Evolutionary conservation across 1,139 yeast genomes (phyloP).

Genomic region (Zygoascus meyerae): DNA sequence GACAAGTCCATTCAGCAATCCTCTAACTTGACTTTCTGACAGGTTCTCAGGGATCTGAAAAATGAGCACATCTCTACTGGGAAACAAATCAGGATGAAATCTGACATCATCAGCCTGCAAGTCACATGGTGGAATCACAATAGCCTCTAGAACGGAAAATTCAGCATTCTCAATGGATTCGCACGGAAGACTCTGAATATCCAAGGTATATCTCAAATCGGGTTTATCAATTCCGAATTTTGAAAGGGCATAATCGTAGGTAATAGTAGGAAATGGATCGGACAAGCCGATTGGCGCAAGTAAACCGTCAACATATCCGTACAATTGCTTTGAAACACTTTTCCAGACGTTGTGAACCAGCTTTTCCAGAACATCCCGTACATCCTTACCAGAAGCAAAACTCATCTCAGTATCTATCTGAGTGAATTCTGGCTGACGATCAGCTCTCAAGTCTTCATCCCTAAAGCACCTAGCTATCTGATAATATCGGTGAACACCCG

Average conservation of each 20-base stretch:
- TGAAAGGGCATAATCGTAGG: conserved; percentile 64
- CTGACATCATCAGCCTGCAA: conserved; percentile 36
- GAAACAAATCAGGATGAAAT: conserved; percentile 42
- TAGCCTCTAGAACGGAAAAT: conserved; percentile 66
- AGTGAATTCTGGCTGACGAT: conserved; percentile 96
- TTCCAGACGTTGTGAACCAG: conserved; percentile 56
- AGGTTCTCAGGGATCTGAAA: conserved; percentile 2
- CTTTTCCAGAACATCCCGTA: conserved; percentile 57
- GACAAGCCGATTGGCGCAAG: conserved; percentile 4
- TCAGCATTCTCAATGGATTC: conserved; percentile 37
- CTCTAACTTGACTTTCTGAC: not conserved
- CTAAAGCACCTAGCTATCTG: conserved; percentile 93
- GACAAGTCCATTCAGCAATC: conserved; percentile 34
- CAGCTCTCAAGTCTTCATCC: conserved; percentile 91
- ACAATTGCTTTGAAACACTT: conserved; percentile 40
- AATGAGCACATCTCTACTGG: conserved; percentile 52
- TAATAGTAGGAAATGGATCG: conserved; percentile 39
- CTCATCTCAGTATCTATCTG: conserved; percentile 94
- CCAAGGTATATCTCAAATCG: conserved; percentile 56
- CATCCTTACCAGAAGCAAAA: conserved; percentile 64
- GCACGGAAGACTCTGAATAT: conserved; percentile 42
- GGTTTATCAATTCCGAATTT: conserved; percentile 93
- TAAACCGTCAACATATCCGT: conserved; percentile 21
- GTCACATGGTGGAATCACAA: no score
- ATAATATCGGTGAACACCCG: conserved; percentile 80